Base-by-base conservation (phyloP, 2,329 filamentous ascomycete genomes). In the Paracoccidioides lutzii region DNA sequence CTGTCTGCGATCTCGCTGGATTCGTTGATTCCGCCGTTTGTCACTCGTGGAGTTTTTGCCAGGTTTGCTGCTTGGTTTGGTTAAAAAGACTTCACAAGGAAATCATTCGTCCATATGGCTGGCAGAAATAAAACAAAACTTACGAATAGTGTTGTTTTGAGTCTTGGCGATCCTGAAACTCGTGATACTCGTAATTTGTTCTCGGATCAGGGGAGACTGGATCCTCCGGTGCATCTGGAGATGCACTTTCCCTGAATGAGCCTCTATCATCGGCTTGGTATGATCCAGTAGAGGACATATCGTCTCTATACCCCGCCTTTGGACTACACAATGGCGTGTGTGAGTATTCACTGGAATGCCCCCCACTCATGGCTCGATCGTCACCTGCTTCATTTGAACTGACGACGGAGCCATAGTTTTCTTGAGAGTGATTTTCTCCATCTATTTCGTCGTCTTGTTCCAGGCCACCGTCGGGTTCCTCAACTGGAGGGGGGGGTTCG, bases 401-500 rank as follows among this genome's bases (percentile, higher is more conserved):
- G 4, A 33, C 6, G 22, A 50, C 28, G 28, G 40, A 42, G 10
- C 22, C 32, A 33, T 53, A 22, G 12, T n/a, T n/a, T 22, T 45
- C 48, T 28, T 35, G 41, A 12, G 32, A 40, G 15, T 52, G 38
- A n/a, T 42, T 12, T 41, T 33, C 38, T 28, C 32, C 50, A 30
- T 14, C 9, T n/a, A 40, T 48, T 49, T 54, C 45, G 37, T 38
- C 15, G 9, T 4, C n/a, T 48, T 46, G 40, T 14, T 43, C 30
- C 9, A 44, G 44, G 15, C 40, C 44, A 4, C 56, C 58, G 52
- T 58, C 52, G 28, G 54, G 52, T 44, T 50, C 48, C 40, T 62
- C 58, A 15, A 48, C 50, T 35, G 15, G n/a, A 40, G 63, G 57
- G 28, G 43, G 52, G 46, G 55, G 45, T 15, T 67, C 67, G 57